Evolutionary conservation across 495 filamentous ascomycete genomes (phyloP), one percentile per base, ranked within the genome.

Genomic region (Penicillium malachiteum): DNA sequence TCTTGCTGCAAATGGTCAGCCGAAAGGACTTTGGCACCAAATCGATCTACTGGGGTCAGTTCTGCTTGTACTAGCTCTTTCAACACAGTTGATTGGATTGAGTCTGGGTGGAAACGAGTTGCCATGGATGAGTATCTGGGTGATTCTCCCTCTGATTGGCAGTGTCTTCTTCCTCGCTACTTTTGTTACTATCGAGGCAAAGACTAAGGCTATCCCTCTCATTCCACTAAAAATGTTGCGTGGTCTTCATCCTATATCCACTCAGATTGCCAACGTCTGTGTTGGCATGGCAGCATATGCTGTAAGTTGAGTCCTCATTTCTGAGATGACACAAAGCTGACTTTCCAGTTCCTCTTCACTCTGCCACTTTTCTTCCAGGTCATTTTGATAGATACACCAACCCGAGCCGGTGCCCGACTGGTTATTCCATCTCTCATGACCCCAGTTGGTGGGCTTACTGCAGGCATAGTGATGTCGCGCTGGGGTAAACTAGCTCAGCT

Each of bases 341-440:
- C 14, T 40, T 5, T 10, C 3, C 49, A 87, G 84, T 87, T 84
- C 55, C 78, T 88, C 41, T 88, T 88, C 62, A 82, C 79, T 9
- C 77, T 87, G 2, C 84, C 85, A 4, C 67, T 88, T 12, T 82
- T 85, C 50, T 87, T 87, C 64, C 84, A 87, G 57, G 78, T 85
- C 1, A 78, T 87, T 10, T 69, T 86, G 11, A 71, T 81, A 2
- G 85, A 88, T 34, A 83, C 81, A 5, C 78, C 85, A 5, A 81
- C 81, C 5, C 82, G 77, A 50, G 83, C 85, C 3, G 85, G 84
- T 6, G 74, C 74, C 1, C 73, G 84, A 21, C 75, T 87, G 12
- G 79, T 79, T 0, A 81, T 87, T 18, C 84, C 85, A 6, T 86
- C 83, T 8, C 65, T 87, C 2, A 82, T 81, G 16, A 85, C 82